Percentiles rank a stretch among this genome's conserved stretches.
phyloP scores from a whole-genome alignment of 176 grass and related monocot genomes.

The maize (Zea mays) region Zm-B73-REFERENCE-NAM-5.0 NC_050103.1:178674001-178674500 shows the following conservation, averaged over 20 bases:
- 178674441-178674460: constrained; percentile 66
- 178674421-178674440: constrained; percentile 62
- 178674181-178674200: neutral
- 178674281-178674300: constrained; percentile 96
- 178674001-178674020: constrained; percentile 8
- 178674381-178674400: constrained; percentile 72
- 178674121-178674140: neutral
- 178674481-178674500: constrained; percentile 73
- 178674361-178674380: constrained; percentile 75
- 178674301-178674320: constrained; percentile 82
- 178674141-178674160: neutral
- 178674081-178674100: neutral
- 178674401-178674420: constrained; percentile 67
- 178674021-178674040: neutral
- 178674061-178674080: neutral
- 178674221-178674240: too few species aligned
- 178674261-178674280: constrained; percentile 10
- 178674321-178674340: constrained; percentile 70
- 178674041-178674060: neutral
- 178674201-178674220: neutral
- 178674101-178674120: neutral
- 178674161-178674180: neutral
- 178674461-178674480: constrained; percentile 74
- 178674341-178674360: constrained; percentile 67
- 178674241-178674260: neutral